Base-by-base conservation (phyloP, 1,139 yeast species). In the Kurtzmaniella quercitrusa region DNA sequence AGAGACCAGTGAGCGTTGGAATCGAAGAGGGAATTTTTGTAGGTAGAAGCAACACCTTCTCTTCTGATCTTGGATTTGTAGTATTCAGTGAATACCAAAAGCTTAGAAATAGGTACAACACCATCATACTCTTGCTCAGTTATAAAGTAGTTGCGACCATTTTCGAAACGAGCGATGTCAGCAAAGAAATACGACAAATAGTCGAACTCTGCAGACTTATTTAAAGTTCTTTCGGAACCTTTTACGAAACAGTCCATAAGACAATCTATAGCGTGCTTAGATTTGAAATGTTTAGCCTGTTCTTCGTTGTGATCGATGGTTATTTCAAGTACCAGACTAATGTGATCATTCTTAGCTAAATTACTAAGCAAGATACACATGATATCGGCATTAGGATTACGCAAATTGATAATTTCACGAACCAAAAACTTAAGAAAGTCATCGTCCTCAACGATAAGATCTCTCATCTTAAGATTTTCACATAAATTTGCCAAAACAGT, bases 31-130 rank as follows among this genome's bases (percentile, higher is more conserved):
- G 94, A 79, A 64, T 93, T 93, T 59, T 93, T 93, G 52, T 93
- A 86, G 4, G 96, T 87, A 2, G 95, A 85, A 1, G 96, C 95
- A 40, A 88, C 93, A 55, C 96, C 98, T 60, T 85, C 91, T 61
- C 98, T 78, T 68, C 98, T 81, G 30, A 81, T 79, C 53, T 80
- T 82, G 17, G 88, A 75, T 50, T 84, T 91, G 54, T 82, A 82
- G 54, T 82, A 81, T 56, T 87, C 95, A 2, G 96, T 87, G 64
- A 88, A 88, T 0, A 85, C 95, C 46, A 88, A 70, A 28, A 93
- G 63, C 59, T 89, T 88, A 18, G 91, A 78, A 37, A 89, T 66
- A 35, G 97, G 96, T 14, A 85, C 82, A 28, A 86, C 84, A n/a
- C 65, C 68, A 58, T 88, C 96, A 57, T 88, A 87, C 3, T 60